Percentiles rank a stretch among this genome's conserved stretches.
Conservation (phyloP, 352 stramenopile species). For the Globisporangium yorkense region DNA sequence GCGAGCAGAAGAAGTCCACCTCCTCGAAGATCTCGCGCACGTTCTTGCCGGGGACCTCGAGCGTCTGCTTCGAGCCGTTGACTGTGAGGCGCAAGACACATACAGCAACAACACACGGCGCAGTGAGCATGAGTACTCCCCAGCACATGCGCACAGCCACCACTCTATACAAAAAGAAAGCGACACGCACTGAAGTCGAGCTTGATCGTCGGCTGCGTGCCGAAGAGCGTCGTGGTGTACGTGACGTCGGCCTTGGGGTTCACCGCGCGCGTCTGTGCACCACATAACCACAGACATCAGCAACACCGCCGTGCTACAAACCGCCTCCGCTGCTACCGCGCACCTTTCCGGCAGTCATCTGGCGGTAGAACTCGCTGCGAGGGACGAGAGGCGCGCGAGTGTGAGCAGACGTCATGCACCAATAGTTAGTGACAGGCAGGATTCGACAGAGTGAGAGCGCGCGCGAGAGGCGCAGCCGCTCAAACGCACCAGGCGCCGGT, state of each 20-base stretch:
- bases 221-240: conserved; percentile 49
- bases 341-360: conserved; percentile 77
- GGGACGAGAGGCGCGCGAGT: neutral
- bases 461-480: neutral
- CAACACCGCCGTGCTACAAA: neutral
- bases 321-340: neutral
- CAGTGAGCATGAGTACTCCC: too few species aligned
- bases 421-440: too few species aligned
- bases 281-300: neutral
- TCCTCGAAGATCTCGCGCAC: conserved; percentile 84
- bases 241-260: conserved; percentile 79
- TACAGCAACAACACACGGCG: too few species aligned
- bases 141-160: too few species aligned
- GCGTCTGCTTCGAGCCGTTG: conserved; percentile 65
- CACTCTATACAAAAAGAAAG: neutral
- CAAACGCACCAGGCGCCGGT: conserved; percentile 65
- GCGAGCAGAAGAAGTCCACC: conserved; percentile 77
- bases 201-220: conserved; percentile 57
- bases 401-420: neutral
- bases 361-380: conserved; percentile 78
- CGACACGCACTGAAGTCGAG: conserved; percentile 75
- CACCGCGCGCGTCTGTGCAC: conserved; percentile 49
- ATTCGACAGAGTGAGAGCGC: neutral
- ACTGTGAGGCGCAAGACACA: conserved; percentile 24
- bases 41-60: conserved; percentile 68